A percentile compares a stretch with the other conserved stretches of the same genome.
Conservation (phyloP, 768 basidiomycete genomes). For the Trametes meyenii region DNA sequence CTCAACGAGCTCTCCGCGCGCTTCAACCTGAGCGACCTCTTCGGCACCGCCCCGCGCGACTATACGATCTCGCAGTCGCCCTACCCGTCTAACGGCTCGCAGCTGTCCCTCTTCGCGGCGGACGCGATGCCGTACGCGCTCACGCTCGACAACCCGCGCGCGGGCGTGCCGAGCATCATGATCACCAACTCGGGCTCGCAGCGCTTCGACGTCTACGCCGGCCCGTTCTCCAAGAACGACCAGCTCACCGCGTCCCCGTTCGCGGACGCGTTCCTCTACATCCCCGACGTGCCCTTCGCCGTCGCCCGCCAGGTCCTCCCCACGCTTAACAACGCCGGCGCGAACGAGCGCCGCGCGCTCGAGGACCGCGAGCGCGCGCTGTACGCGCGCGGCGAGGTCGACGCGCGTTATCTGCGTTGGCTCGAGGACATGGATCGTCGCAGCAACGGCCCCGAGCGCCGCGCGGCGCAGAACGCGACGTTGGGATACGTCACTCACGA, state of each 20-base stretch:
- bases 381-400: slow-evolving; percentile 55
- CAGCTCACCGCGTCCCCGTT: slow-evolving; percentile 78
- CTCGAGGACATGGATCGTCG: slow-evolving; percentile 55
- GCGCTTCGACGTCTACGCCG: slow-evolving; percentile 68
- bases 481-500: slow-evolving; percentile 78
- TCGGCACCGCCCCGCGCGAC: slow-evolving; percentile 77
- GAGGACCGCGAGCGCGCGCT: slow-evolving; percentile 42
- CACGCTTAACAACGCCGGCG: slow-evolving; percentile 50
- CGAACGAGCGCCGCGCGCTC: slow-evolving; percentile 37
- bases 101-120: slow-evolving; percentile 59
- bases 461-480: slow-evolving; percentile 56
- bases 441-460: slow-evolving; percentile 39
- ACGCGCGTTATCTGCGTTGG: slow-evolving; percentile 56
- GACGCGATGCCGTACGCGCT: slow-evolving; percentile 61
- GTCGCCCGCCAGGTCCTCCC: slow-evolving; percentile 58
- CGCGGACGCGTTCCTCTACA: slow-evolving; percentile 61
- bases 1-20: slow-evolving; percentile 52
- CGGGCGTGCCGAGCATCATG: slow-evolving; percentile 61
- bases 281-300: slow-evolving; percentile 53
- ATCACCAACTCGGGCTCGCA: slow-evolving; percentile 65
- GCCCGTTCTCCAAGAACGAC: slow-evolving; percentile 80
- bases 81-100: slow-evolving; percentile 61
- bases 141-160: slow-evolving; percentile 64
- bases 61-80: slow-evolving; percentile 71
- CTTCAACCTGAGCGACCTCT: slow-evolving; percentile 65